A percentile compares a stretch with the other conserved stretches of the same genome.
These are phyloP conservation scores for Calendula officinalis DNA, from an alignment of 129 eudicot genomes.

Conservation along the genomic window DNA sequence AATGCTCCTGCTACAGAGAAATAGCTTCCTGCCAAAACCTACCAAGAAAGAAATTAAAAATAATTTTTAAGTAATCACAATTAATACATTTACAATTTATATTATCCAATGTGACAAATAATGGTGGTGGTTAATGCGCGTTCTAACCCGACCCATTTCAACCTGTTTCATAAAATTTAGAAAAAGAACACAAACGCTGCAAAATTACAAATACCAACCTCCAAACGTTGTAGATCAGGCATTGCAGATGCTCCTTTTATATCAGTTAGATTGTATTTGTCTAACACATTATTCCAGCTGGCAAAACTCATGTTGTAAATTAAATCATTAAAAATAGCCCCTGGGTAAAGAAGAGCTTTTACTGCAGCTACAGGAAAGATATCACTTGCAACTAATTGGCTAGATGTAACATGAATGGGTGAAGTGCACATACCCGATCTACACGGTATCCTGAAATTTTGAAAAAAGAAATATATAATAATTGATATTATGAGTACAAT, in stretches of 20 bases:
- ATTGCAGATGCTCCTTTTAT: conserved; percentile 70
- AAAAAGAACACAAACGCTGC: conserved; percentile 8
- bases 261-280: conserved; percentile 67
- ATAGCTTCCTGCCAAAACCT: conserved; percentile 98
- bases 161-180: conserved; percentile 10
- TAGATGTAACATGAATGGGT: conserved; percentile 86
- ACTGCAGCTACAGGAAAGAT: conserved; percentile 75
- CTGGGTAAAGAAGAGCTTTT: conserved; percentile 86
- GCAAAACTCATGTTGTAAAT: conserved; percentile 58
- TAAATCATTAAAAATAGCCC: conserved; percentile 69
- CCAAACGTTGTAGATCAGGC: conserved; percentile 80
- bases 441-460: conserved; percentile 70
- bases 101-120: background rate
- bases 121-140: too few species aligned
- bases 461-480: background rate
- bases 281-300: conserved; percentile 66
- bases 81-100: background rate
- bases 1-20: conserved; percentile 86
- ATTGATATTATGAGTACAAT: background rate
- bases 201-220: conserved; percentile 50
- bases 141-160: too few species aligned
- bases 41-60: background rate
- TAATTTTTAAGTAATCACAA: background rate
- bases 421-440: conserved; percentile 85
- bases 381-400: conserved; percentile 86